Base-by-base conservation (phyloP, 768 basidiomycete genomes). In the Lyophyllum decastes region DNA sequence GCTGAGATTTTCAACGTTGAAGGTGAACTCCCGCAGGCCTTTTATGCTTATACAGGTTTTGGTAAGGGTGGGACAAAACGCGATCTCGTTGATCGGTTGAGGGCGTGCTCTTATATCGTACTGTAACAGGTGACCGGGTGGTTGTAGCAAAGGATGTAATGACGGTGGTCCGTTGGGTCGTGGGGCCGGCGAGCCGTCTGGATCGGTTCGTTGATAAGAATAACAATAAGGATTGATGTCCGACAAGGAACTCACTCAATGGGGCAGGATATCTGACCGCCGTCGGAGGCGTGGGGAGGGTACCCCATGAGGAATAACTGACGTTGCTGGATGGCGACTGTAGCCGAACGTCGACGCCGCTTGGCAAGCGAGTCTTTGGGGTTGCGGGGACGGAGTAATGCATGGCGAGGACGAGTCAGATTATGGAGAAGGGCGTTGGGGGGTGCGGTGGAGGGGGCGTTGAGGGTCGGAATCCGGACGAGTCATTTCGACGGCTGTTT, bases 281-380 rank as follows among this genome's bases (percentile, higher is more conserved):
- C 12, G 27, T 12, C 14, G 51, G 38, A 7, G 51, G 38, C 27
- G 51, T 27, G 17, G 51, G 17, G 0, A 52, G 3, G 11, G 51
- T 52, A 26, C 51, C 51, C 51, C 51, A 52, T 19, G 51, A 52
- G 22, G 51, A 52, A 27, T 52, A 52, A 43, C 51, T 52, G 17
- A 24, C 44, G 24, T 12, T 24, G 22, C 24, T 45, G 44, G 47
- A 26, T 10, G 51, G 51, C 7, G 35, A 24, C 38, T 41, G 26
- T n/a, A 24, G 22, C 17, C 38, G 38, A 43, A n/a, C 7, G 38
- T 52, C 40, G 25, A 52, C 38, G 40, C 10, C 40, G 24, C 16
- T 12, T 27, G 35, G 25, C 11, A 14, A 26, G 24, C 11, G 9
- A 24, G 49, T 22, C 51, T 52, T 52, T 11, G 25, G 38, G 51